Percentiles rank a stretch among this genome's conserved stretches.
Evolutionary conservation across 768 basidiomycete species (phyloP).

Genomic region (Boletellus ananas): DNA sequence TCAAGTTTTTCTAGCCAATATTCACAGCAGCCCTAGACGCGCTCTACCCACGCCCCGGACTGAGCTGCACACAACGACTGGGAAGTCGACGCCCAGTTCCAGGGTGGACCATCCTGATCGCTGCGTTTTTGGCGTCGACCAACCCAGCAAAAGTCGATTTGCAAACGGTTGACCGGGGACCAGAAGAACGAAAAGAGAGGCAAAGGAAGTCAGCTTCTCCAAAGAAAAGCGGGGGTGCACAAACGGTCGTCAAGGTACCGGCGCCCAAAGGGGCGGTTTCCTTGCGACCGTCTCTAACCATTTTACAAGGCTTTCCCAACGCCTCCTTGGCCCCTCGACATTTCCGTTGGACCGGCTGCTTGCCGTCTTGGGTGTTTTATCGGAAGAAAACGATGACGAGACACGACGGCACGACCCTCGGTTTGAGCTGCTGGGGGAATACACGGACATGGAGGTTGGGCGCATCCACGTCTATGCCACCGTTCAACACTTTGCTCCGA

Average conservation of each 20-base stretch:
- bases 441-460: conserved; percentile 69
- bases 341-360: conserved; percentile 79
- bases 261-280: not conserved
- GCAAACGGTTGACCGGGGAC: conserved; percentile 74
- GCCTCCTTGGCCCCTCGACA: conserved; percentile 71
- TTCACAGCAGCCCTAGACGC: conserved; percentile 59
- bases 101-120: conserved; percentile 46
- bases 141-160: conserved; percentile 81
- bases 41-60: conserved; percentile 63
- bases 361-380: conserved; percentile 72
- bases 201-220: conserved; percentile 40
- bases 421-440: conserved; percentile 59
- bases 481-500: no score
- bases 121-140: conserved; percentile 77
- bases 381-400: conserved; percentile 66
- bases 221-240: conserved; percentile 34
- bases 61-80: conserved; percentile 57
- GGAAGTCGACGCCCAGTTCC: conserved; percentile 7
- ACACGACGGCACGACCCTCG: conserved; percentile 42
- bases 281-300: not conserved
- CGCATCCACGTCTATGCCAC: conserved; percentile 56
- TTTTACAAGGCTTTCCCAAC: conserved; percentile 58
- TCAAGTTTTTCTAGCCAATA: conserved; percentile 57
- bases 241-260: conserved; percentile 47
- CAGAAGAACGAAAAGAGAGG: conserved; percentile 61